A percentile compares a stretch with the other conserved stretches of the same genome.
Evolutionary conservation across 2,329 filamentous ascomycete genomes (phyloP).

Genomic region (Lasiodiplodia citricola): DNA sequence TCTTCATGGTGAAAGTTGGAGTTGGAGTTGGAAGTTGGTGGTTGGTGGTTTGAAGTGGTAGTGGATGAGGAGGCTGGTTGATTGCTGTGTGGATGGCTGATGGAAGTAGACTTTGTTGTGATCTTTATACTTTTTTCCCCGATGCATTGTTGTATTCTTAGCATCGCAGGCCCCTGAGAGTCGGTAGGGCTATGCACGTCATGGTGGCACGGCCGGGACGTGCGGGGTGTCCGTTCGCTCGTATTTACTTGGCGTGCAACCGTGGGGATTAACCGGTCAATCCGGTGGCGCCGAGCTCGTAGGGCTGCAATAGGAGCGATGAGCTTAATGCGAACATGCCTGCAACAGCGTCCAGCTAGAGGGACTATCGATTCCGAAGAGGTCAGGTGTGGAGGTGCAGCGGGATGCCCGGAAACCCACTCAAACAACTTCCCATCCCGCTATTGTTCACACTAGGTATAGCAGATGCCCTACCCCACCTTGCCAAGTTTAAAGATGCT

Average conservation of each 20-base stretch:
- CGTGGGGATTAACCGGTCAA: neutral
- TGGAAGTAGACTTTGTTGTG: neutral
- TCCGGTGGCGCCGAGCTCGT: neutral
- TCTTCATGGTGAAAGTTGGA: constrained; percentile 10
- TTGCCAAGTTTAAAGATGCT: neutral
- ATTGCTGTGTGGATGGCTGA: neutral
- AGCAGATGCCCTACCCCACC: no score
- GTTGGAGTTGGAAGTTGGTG: neutral
- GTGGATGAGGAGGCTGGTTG: neutral
- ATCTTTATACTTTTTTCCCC: neutral
- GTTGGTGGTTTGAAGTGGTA: neutral
- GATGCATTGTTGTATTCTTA: neutral
- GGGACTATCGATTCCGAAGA: no score
- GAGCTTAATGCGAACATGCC: neutral
- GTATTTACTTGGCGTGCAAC: constrained; percentile 2
- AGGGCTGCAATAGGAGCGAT: neutral
- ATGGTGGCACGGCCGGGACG: neutral
- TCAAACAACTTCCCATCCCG: neutral
- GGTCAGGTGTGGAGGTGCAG: neutral
- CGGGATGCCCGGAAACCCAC: neutral
- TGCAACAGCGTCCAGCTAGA: neutral
- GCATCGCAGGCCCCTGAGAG: neutral
- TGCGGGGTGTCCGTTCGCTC: constrained; percentile 1
- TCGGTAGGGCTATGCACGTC: neutral
- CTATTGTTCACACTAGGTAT: neutral